phyloP scores from a whole-genome alignment of 2,329 filamentous ascomycete genomes.

The Emmonsia crescens region DNA sequence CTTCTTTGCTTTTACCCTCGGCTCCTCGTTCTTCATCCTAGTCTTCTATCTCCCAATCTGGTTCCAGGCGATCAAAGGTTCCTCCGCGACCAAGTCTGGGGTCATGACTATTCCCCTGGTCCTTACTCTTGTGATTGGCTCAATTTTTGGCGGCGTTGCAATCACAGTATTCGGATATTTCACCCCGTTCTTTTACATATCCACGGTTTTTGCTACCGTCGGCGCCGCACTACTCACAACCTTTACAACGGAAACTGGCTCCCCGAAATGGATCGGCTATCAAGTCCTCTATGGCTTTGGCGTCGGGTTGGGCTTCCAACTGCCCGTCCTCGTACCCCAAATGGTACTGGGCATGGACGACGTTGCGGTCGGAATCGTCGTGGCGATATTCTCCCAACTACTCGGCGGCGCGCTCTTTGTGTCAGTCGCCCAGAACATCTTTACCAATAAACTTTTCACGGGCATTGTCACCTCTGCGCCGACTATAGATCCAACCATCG shows the following conservation, averaged over 20 bases:
- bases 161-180: conserved; percentile 29
- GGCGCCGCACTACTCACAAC: conserved; percentile 29
- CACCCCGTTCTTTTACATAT: conserved; percentile 29
- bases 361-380: conserved; percentile 25
- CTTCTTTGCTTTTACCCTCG: conserved; percentile 32
- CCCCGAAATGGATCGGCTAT: conserved; percentile 31
- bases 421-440: conserved; percentile 29
- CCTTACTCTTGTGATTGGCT: conserved; percentile 21
- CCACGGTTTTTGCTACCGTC: conserved; percentile 22
- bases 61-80: conserved; percentile 32
- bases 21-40: conserved; percentile 34
- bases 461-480: conserved; percentile 20
- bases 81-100: conserved; percentile 25
- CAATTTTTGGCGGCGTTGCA: conserved; percentile 22
- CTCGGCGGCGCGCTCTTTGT: conserved; percentile 30
- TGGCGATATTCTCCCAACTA: conserved; percentile 28
- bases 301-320: conserved; percentile 27
- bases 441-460: conserved; percentile 25
- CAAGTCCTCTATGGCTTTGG: conserved; percentile 28
- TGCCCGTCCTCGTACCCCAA: conserved; percentile 27
- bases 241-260: conserved; percentile 21
- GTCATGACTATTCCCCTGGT: conserved; percentile 30
- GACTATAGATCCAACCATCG: conserved; percentile 16
- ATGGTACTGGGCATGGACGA: conserved; percentile 23
- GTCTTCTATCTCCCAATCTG: conserved; percentile 40